Percentiles rank a stretch among this genome's conserved stretches.
Evolutionary conservation across 1,284 basidiomycete genomes (phyloP).

Genomic region (Trametes polyzona): DNA sequence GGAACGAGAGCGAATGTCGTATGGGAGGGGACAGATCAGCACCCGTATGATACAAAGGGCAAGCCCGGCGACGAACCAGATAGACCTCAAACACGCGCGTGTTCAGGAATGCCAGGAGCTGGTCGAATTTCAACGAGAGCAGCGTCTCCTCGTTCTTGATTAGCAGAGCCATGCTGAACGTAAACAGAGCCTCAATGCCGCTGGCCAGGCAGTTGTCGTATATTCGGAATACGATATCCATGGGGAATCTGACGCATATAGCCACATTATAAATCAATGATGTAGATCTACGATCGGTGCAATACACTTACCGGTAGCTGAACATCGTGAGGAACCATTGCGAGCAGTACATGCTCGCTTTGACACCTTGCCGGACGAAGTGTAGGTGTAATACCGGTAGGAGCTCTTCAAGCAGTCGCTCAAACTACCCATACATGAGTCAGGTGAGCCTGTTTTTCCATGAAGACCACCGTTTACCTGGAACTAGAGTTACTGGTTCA

Average conservation of each 20-base stretch:
- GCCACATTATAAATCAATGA: neutral
- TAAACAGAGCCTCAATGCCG: conserved; percentile 96
- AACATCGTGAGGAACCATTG: conserved; percentile 99
- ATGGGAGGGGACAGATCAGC: no score
- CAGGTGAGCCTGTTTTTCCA: no score
- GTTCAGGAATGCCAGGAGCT: conserved; percentile 84
- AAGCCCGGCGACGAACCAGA: conserved; percentile 47
- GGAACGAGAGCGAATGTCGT: no score
- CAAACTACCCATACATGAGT: conserved; percentile 66
- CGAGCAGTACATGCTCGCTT: conserved; percentile 95
- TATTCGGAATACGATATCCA: conserved; percentile 94
- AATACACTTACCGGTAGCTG: conserved; percentile 85
- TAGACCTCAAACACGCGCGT: conserved; percentile 84
- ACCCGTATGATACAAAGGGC: neutral
- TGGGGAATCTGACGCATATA: conserved; percentile 73
- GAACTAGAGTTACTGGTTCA: conserved; percentile 43
- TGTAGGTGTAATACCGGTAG: conserved; percentile 91
- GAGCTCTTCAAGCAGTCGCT: conserved; percentile 91
- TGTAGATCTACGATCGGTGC: neutral
- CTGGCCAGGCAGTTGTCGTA: conserved; percentile 95
- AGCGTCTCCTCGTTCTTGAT: conserved; percentile 87
- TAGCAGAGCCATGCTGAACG: conserved; percentile 89
- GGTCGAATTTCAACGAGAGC: conserved; percentile 84
- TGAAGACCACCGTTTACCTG: conserved; percentile 39
- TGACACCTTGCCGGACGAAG: conserved; percentile 90